Conservation (phyloP, 371 early-diverging fungal species). For the Mucor circinelloides region DNA sequence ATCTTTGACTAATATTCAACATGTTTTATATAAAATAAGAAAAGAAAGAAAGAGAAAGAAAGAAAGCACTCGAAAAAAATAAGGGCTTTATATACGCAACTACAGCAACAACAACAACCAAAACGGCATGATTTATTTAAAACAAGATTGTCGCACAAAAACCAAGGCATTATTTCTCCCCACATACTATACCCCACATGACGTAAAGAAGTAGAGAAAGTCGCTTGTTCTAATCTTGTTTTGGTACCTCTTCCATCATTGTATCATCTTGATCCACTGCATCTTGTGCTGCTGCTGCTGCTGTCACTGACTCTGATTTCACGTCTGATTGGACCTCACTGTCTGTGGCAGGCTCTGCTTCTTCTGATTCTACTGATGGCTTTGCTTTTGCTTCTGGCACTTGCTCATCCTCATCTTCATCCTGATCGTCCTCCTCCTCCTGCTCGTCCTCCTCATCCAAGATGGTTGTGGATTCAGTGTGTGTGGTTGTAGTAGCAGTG, state of each 20-base stretch:
- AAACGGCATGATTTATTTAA: constrained; percentile 10
- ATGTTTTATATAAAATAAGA: background rate
- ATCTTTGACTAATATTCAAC: background rate
- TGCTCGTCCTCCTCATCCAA: background rate
- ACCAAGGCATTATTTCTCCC: background rate
- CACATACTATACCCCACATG: constrained; percentile 5
- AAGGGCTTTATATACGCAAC: background rate
- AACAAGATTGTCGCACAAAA: constrained; percentile 1
- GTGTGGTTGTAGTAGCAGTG: background rate
- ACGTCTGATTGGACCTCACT: constrained; percentile 43
- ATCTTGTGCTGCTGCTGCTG: constrained; percentile 23
- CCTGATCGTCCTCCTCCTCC: constrained; percentile 9
- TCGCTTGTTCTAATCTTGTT: constrained; percentile 1
- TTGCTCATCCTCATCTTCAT: constrained; percentile 5
- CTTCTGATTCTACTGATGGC: background rate
- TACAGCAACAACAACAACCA: background rate
- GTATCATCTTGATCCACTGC: constrained; percentile 12
- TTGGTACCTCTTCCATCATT: constrained; percentile 16
- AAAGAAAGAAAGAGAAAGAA: constrained; percentile 1
- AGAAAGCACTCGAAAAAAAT: background rate
- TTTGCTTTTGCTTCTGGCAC: background rate
- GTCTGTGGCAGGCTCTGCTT: constrained; percentile 36
- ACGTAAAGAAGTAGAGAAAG: constrained; percentile 1
- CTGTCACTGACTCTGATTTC: background rate
- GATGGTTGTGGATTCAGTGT: background rate